Evolutionary conservation across 2,329 filamentous ascomycete genomes (phyloP).

Genomic region (Aspergillus caelatus): DNA sequence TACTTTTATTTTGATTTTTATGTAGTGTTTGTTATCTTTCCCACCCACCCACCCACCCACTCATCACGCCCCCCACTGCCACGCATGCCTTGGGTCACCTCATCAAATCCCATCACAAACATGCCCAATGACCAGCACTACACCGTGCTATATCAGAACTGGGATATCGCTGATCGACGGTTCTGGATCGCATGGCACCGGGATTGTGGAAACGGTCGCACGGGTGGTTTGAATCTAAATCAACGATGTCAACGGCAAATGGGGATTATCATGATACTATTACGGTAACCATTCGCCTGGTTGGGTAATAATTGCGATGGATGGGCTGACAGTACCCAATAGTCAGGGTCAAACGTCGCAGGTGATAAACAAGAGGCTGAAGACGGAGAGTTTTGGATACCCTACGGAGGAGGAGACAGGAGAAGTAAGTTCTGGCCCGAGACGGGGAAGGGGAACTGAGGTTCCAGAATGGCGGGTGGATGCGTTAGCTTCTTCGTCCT

Average conservation of each 20-base stretch:
- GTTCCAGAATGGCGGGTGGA: slow-evolving; percentile 5
- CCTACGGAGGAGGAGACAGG: neutral
- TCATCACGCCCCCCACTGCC: neutral
- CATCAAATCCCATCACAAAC: slow-evolving; percentile 1
- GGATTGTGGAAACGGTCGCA: neutral
- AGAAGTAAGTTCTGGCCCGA: slow-evolving; percentile 2
- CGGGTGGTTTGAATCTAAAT: neutral
- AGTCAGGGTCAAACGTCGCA: neutral
- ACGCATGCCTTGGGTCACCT: neutral
- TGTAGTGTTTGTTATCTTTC: neutral
- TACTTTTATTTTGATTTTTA: slow-evolving; percentile 1
- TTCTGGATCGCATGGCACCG: neutral
- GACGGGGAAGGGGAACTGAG: slow-evolving; percentile 3
- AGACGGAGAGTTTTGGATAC: neutral
- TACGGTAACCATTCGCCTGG: neutral
- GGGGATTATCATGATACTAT: neutral
- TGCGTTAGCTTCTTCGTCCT: neutral
- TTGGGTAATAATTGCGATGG: neutral
- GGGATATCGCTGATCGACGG: slow-evolving; percentile 2
- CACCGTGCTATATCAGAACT: neutral
- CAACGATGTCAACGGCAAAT: neutral
- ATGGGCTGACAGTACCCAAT: neutral
- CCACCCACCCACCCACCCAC: neutral
- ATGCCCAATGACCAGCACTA: neutral
- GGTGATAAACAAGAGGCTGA: neutral